Percentiles rank a stretch among this genome's conserved stretches.
Conservation (phyloP, 2,329 filamentous ascomycete species). For the Cryphonectria carpinicola region DNA sequence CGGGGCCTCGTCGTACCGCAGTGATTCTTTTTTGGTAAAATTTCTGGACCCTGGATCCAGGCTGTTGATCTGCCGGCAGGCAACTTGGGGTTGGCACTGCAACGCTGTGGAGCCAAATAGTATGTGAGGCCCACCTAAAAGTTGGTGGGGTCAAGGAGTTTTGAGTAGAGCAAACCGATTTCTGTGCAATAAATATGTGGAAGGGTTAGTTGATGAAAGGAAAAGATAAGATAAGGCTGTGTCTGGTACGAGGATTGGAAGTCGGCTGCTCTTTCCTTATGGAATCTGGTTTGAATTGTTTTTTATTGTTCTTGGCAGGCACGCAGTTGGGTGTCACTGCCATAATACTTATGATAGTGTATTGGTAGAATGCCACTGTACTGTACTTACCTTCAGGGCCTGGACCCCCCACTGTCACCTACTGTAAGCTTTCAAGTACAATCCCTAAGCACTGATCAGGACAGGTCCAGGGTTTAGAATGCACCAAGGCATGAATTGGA, state of each 20-base stretch:
- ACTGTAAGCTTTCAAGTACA: not conserved
- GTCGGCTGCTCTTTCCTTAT: not conserved
- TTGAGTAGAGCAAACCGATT: not conserved
- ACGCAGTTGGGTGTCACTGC: not conserved
- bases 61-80: slow-evolving; percentile 8
- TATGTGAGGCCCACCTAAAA: slow-evolving; percentile 10
- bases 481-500: not conserved
- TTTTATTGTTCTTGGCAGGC: not conserved
- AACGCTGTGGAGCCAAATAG: not conserved
- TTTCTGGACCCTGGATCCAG: slow-evolving; percentile 17
- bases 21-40: slow-evolving; percentile 15
- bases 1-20: not conserved
- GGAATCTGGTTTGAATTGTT: not conserved
- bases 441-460: not conserved
- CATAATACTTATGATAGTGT: not conserved
- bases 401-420: not conserved
- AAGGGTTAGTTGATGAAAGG: not conserved
- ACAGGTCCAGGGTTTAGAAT: not conserved
- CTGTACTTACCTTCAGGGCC: not conserved
- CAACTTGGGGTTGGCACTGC: not conserved
- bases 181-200: not conserved
- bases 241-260: not conserved
- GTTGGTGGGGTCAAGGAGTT: not conserved
- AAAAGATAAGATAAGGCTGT: not conserved
- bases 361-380: not conserved